Evolutionary conservation across 345 rosid genomes (phyloP).

Genomic region (Pistacia integerrima): DNA sequence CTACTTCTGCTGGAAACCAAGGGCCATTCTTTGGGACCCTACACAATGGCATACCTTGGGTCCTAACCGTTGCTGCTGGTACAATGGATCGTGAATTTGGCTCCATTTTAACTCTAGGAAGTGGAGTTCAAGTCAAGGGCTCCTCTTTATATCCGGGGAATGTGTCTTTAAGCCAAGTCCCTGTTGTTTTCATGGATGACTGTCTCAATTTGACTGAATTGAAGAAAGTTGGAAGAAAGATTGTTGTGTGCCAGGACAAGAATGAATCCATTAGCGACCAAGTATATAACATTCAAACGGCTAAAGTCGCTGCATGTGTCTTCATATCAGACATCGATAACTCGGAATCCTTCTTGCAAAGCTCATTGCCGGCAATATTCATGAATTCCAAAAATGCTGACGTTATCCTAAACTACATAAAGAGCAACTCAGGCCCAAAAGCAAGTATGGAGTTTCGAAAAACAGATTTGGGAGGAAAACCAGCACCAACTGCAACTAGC

Average conservation of each 20-base stretch:
- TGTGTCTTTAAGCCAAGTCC: constrained; percentile 18
- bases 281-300: constrained; percentile 20
- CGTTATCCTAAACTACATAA: constrained; percentile 40
- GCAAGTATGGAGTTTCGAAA: constrained; percentile 41
- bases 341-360: constrained; percentile 17
- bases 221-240: constrained; percentile 24
- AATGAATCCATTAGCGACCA: constrained; percentile 28
- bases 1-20: constrained; percentile 49
- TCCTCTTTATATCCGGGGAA: constrained; percentile 33
- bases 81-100: constrained; percentile 42
- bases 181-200: constrained; percentile 40
- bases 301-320: constrained; percentile 35
- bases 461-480: constrained; percentile 33
- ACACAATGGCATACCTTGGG: constrained; percentile 57
- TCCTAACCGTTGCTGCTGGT: constrained; percentile 50
- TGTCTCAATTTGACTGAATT: constrained; percentile 33
- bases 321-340: constrained; percentile 43
- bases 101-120: constrained; percentile 33
- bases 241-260: constrained; percentile 51
- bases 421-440: constrained; percentile 25
- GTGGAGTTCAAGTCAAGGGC: constrained; percentile 33
- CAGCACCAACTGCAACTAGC: constrained; percentile 45
- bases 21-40: constrained; percentile 33
- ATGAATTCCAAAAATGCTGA: constrained; percentile 30
- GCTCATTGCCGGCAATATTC: constrained; percentile 38